These are phyloP conservation scores for Candida montana DNA, from an alignment of 805 yeast genomes.

Conservation along the genomic window DNA sequence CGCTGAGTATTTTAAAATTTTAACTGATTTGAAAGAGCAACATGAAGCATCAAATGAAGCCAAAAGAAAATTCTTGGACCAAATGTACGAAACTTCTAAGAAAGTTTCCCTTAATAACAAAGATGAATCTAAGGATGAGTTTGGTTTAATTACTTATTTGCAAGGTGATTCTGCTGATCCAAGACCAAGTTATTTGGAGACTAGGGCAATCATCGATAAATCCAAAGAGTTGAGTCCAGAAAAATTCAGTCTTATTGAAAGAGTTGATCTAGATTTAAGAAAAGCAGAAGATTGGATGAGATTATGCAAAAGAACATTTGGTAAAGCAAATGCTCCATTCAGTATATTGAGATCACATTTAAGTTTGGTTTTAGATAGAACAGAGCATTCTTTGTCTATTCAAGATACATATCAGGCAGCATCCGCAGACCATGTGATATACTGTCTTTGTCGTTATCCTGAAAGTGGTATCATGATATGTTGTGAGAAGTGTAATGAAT, in stretches of 20 bases:
- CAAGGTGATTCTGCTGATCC: constrained; percentile 27
- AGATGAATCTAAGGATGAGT: no score
- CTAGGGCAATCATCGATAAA: constrained; percentile 22
- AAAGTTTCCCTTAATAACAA: not conserved
- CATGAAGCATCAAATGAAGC: constrained; percentile 11
- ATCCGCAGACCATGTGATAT: constrained; percentile 26
- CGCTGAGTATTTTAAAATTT: constrained; percentile 8
- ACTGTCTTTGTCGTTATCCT: constrained; percentile 57
- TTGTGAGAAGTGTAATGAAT: constrained; percentile 65
- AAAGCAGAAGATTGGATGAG: constrained; percentile 35
- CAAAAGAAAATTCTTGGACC: not conserved
- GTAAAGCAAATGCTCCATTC: constrained; percentile 31
- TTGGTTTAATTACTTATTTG: constrained; percentile 11
- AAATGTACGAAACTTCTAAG: constrained; percentile 1
- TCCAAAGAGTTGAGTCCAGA: constrained; percentile 9
- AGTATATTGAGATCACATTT: constrained; percentile 26
- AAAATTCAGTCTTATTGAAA: not conserved
- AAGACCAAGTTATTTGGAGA: constrained; percentile 29
- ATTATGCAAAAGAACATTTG: constrained; percentile 28
- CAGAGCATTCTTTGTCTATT: constrained; percentile 20
- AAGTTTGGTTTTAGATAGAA: constrained; percentile 17
- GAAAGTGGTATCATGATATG: constrained; percentile 65
- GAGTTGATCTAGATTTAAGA: constrained; percentile 21
- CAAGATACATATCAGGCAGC: constrained; percentile 21
- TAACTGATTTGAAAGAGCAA: constrained; percentile 13